Conservation (phyloP, 768 basidiomycete species). For the Suillus paluster region DNA sequence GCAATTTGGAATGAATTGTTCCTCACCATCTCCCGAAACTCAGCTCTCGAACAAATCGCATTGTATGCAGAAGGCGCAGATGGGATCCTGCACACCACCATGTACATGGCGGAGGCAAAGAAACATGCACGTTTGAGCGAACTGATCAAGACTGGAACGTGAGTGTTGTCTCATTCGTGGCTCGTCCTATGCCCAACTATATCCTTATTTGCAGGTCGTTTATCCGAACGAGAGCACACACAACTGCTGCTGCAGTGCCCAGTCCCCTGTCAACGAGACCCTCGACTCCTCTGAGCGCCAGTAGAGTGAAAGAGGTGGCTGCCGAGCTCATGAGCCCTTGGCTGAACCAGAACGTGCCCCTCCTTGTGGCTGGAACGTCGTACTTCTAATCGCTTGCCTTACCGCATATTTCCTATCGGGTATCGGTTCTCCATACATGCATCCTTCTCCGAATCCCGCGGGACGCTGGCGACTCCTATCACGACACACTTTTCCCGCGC, state of each 20-base stretch:
- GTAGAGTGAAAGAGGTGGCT: constrained; percentile 77
- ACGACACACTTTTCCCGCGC: not conserved
- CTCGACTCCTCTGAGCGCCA: constrained; percentile 49
- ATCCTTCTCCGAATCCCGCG: not conserved
- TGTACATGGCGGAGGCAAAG: constrained; percentile 62
- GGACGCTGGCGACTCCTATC: not conserved
- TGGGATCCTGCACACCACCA: constrained; percentile 50
- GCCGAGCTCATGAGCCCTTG: constrained; percentile 14
- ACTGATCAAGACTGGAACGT: constrained; percentile 59
- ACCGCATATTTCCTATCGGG: not conserved
- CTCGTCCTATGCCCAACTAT: constrained; percentile 10
- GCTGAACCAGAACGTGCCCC: not conserved
- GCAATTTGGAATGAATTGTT: constrained; percentile 62
- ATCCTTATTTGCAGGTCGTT: constrained; percentile 28
- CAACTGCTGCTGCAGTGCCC: constrained; percentile 28
- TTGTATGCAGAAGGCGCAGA: constrained; percentile 28
- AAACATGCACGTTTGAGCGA: constrained; percentile 55
- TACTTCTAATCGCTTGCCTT: not conserved
- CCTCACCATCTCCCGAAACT: constrained; percentile 53
- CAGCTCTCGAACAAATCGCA: constrained; percentile 51
- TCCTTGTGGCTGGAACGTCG: not conserved
- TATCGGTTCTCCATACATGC: not conserved
- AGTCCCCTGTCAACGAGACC: constrained; percentile 13
- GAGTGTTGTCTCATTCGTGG: constrained; percentile 27
- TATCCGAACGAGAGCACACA: constrained; percentile 42